Percentiles rank a stretch among this genome's conserved stretches.
These are phyloP conservation scores for Naganishia albida DNA, from an alignment of 1,284 basidiomycete genomes.

Conservation along the genomic window DNA sequence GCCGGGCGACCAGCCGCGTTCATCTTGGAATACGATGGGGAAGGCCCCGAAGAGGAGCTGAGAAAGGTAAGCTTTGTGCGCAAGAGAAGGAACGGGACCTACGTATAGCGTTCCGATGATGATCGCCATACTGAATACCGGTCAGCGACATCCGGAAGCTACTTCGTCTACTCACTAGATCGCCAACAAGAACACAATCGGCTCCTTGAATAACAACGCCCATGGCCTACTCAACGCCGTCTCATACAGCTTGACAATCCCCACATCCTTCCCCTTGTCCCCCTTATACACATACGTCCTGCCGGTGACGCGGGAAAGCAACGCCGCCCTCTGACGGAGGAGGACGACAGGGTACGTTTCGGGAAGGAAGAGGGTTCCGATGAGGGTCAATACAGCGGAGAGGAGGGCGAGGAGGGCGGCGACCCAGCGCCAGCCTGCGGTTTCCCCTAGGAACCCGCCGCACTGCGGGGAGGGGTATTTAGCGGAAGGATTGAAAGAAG, in stretches of 20 bases:
- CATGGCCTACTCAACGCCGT: constrained; percentile 55
- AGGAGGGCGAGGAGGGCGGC: constrained; percentile 67
- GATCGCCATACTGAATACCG: constrained; percentile 43
- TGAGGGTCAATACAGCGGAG: constrained; percentile 47
- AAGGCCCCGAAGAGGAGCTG: constrained; percentile 49
- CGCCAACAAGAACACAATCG: constrained; percentile 56
- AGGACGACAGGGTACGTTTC: constrained; percentile 57
- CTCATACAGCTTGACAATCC: constrained; percentile 47
- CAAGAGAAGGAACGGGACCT: constrained; percentile 9
- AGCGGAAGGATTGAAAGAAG: neutral
- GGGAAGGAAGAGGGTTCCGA: constrained; percentile 45
- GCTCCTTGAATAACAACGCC: constrained; percentile 55
- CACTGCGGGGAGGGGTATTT: constrained; percentile 36
- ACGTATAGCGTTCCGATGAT: constrained; percentile 52
- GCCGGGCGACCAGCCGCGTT: constrained; percentile 53
- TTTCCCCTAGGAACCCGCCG: constrained; percentile 53
- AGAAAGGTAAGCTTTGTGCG: neutral
- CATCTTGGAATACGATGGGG: constrained; percentile 49
- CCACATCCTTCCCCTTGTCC: constrained; percentile 50
- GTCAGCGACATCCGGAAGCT: neutral
- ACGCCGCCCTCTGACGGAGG: constrained; percentile 50
- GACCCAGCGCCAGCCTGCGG: constrained; percentile 58
- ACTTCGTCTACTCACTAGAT: constrained; percentile 45
- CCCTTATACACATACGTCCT: constrained; percentile 55
- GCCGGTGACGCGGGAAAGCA: constrained; percentile 53